phyloP scores from a whole-genome alignment of 345 rosid genomes.

The Populus tremula region DNA sequence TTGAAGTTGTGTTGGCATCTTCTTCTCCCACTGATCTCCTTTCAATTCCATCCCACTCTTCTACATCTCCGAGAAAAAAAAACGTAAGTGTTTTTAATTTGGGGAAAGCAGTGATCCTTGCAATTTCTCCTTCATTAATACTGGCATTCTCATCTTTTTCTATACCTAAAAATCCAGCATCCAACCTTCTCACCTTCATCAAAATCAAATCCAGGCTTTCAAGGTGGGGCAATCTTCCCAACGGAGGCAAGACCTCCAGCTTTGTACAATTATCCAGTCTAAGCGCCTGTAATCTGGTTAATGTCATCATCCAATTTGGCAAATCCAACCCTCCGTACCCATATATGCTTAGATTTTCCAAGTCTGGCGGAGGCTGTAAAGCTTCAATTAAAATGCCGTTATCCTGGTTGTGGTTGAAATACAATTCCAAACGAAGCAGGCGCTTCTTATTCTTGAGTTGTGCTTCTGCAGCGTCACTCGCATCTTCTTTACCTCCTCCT shows the following conservation, averaged over 20 bases:
- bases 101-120: conserved; percentile 8
- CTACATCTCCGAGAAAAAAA: too few species aligned
- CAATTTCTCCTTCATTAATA: neutral
- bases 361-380: neutral
- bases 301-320: conserved; percentile 6
- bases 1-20: too few species aligned
- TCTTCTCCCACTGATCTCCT: too few species aligned
- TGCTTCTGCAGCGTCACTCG: neutral
- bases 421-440: neutral
- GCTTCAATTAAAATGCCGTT: neutral
- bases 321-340: neutral
- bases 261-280: neutral
- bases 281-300: conserved; percentile 1
- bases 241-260: neutral
- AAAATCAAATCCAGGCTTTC: neutral
- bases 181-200: neutral
- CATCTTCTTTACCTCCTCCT: neutral
- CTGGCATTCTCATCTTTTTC: too few species aligned
- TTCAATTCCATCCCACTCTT: too few species aligned
- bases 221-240: conserved; percentile 19
- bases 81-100: neutral
- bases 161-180: conserved; percentile 14
- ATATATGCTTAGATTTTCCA: neutral
- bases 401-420: too few species aligned
- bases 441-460: neutral